phyloP scores from a whole-genome alignment of 345 rosid genomes.

The rapeseed (Brassica napus) region Da-Ae NC_063451.1:24593001-24593500 shows the following conservation, averaged over 20 bases:
- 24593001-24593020: too few relatives aligned
- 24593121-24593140: constrained; percentile 91
- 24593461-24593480: neutral
- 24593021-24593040: constrained; percentile 38
- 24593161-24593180: constrained; percentile 61
- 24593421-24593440: neutral
- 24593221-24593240: too few relatives aligned
- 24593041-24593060: constrained; percentile 71
- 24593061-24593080: constrained; percentile 77
- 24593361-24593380: constrained; percentile 77
- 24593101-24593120: constrained; percentile 86
- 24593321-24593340: constrained; percentile 38
- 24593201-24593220: constrained; percentile 11
- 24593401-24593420: constrained; percentile 47
- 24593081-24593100: constrained; percentile 91
- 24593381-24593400: constrained; percentile 62
- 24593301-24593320: neutral
- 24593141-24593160: constrained; percentile 72
- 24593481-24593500: constrained; percentile 29
- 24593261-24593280: too few relatives aligned
- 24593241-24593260: too few relatives aligned
- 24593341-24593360: constrained; percentile 87
- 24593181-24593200: neutral
- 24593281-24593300: too few relatives aligned
- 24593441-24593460: neutral